Evolutionary conservation across 345 rosid genomes (phyloP).

Genomic region (Iberis pinnata): DNA sequence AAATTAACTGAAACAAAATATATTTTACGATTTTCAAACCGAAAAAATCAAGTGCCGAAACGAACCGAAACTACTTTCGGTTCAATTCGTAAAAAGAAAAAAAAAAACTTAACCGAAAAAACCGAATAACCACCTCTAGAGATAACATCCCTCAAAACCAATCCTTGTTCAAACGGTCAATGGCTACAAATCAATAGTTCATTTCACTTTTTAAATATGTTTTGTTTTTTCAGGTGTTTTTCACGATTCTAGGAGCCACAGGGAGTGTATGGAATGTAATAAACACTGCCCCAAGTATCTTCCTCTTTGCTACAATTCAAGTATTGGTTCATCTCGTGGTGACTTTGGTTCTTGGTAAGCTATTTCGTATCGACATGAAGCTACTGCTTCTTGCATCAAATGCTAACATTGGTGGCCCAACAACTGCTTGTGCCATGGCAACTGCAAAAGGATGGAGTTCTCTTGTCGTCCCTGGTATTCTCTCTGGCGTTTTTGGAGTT

Average conservation of each 20-base stretch:
- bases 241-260: conserved; percentile 67
- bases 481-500: conserved; percentile 62
- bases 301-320: conserved; percentile 62
- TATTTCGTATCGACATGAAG: conserved; percentile 45
- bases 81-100: no score
- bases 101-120: no score
- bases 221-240: conserved; percentile 40
- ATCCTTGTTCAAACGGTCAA: no score
- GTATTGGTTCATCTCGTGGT: conserved; percentile 50
- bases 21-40: no score
- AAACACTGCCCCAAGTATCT: conserved; percentile 63
- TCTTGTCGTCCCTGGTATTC: conserved; percentile 67
- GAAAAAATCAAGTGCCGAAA: no score
- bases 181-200: no score
- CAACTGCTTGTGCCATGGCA: conserved; percentile 86
- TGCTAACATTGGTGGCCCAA: conserved; percentile 84
- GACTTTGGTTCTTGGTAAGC: conserved; percentile 49
- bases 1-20: no score
- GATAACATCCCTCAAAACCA: no score
- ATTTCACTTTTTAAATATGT: no score
- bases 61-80: no score
- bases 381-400: conserved; percentile 66
- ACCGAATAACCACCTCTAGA: no score
- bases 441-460: conserved; percentile 74
- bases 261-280: conserved; percentile 73